A percentile compares a stretch with the other conserved stretches of the same genome.
These are phyloP conservation scores for Myxozyma udenii DNA, from an alignment of 805 yeast species.

Conservation along the genomic window DNA sequence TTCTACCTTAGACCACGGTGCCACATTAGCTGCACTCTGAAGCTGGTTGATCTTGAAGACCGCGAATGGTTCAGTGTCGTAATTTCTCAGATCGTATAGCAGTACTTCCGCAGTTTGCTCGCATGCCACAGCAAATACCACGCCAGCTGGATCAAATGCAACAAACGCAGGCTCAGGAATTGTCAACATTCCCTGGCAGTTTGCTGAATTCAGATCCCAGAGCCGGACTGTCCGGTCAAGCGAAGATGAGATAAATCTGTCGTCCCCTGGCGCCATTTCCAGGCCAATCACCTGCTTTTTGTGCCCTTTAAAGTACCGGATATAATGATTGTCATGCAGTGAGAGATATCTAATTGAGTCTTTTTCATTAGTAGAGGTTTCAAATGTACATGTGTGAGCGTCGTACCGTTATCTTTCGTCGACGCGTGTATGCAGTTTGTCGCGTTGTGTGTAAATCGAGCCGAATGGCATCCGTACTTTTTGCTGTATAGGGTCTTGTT, in stretches of 20 bases:
- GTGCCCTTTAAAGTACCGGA: slow-evolving; percentile 87
- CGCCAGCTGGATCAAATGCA: slow-evolving; percentile 81
- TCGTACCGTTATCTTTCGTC: slow-evolving; percentile 70
- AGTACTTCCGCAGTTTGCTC: slow-evolving; percentile 46
- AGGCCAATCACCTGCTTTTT: slow-evolving; percentile 68
- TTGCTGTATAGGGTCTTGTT: slow-evolving; percentile 68
- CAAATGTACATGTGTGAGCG: too few species aligned
- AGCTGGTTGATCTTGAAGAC: slow-evolving; percentile 43
- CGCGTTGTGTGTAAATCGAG: slow-evolving; percentile 74
- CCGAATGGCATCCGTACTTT: slow-evolving; percentile 88
- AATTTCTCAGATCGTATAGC: slow-evolving; percentile 59
- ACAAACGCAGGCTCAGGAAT: slow-evolving; percentile 54
- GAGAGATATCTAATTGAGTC: slow-evolving; percentile 64
- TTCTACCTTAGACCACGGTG: slow-evolving; percentile 61
- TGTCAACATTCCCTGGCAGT: slow-evolving; percentile 60
- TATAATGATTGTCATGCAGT: slow-evolving; percentile 69
- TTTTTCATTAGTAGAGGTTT: slow-evolving; percentile 9
- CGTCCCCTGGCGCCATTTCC: slow-evolving; percentile 69
- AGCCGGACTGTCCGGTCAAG: slow-evolving; percentile 74
- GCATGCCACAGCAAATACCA: slow-evolving; percentile 69
- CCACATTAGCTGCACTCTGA: not conserved
- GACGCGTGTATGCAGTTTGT: slow-evolving; percentile 77
- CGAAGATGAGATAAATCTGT: slow-evolving; percentile 63
- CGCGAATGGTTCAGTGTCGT: slow-evolving; percentile 57
- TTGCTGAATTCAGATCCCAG: slow-evolving; percentile 79